Conservation (phyloP, 148 eudicot genomes). For the Silene uniflora region DNA sequence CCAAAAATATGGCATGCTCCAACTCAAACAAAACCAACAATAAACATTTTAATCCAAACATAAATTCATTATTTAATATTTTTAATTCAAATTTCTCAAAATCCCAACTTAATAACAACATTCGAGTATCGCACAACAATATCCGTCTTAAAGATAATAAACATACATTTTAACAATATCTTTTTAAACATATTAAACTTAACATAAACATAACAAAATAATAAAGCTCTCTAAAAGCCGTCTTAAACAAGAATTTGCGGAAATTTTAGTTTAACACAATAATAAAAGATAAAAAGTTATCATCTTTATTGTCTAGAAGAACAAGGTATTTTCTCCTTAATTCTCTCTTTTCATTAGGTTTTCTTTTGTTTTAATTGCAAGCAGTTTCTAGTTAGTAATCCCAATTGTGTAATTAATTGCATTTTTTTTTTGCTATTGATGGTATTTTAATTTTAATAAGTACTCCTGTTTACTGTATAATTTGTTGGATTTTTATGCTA, state of each 20-base stretch:
- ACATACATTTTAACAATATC: neutral
- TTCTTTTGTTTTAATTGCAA: slow-evolving; percentile 1
- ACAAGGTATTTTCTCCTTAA: slow-evolving; percentile 21
- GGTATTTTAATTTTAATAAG: neutral
- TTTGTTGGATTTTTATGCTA: slow-evolving; percentile 9
- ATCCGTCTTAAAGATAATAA: neutral
- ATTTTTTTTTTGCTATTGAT: slow-evolving; percentile 11
- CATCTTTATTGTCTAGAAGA: slow-evolving; percentile 7
- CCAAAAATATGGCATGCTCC: slow-evolving; percentile 10
- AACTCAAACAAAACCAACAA: slow-evolving; percentile 17
- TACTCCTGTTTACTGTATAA: neutral
- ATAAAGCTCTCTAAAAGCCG: neutral
- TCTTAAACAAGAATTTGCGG: too few relatives aligned
- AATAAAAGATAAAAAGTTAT: neutral
- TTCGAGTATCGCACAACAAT: neutral
- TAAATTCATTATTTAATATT: neutral
- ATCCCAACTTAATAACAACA: slow-evolving; percentile 21
- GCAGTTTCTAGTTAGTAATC: slow-evolving; percentile 1
- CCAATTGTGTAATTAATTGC: slow-evolving; percentile 3
- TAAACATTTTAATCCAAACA: neutral
- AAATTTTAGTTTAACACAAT: slow-evolving; percentile 5
- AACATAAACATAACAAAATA: slow-evolving; percentile 1
- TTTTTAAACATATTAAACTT: neutral
- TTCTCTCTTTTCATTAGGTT: slow-evolving; percentile 16
- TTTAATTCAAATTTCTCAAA: too few relatives aligned